Conservation (phyloP, 2,329 filamentous ascomycete genomes). For the Trichoderma lentiforme region DNA sequence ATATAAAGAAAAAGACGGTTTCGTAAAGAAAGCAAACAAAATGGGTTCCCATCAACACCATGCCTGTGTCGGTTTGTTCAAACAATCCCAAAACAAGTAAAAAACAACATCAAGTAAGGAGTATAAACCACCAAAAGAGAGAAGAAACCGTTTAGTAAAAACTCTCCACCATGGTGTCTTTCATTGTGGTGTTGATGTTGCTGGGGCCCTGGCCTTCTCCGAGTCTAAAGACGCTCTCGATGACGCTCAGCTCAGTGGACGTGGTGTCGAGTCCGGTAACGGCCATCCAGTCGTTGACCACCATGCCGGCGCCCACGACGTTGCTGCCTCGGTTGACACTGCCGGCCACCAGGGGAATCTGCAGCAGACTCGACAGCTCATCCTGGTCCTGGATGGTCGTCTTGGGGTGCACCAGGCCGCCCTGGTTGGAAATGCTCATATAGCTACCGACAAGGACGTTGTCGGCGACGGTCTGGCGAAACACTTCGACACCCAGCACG, state of each 20-base stretch:
- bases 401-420: conserved; percentile 95
- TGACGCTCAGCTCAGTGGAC: conserved; percentile 93
- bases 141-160: conserved; percentile 68
- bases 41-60: conserved; percentile 12
- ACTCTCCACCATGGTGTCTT: conserved; percentile 98
- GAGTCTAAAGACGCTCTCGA: conserved; percentile 93
- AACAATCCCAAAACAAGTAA: conserved; percentile 11
- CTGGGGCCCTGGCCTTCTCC: conserved; percentile 80
- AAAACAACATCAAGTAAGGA: background rate
- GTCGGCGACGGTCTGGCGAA: conserved; percentile 91
- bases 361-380: conserved; percentile 86
- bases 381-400: conserved; percentile 97
- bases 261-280: conserved; percentile 92
- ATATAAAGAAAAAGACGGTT: background rate
- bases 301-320: conserved; percentile 76
- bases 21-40: conserved; percentile 1
- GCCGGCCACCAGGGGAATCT: conserved; percentile 93
- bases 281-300: conserved; percentile 82
- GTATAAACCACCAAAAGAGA: no score
- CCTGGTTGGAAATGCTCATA: conserved; percentile 94
- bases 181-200: conserved; percentile 78
- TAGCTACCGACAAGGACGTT: conserved; percentile 96
- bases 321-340: conserved; percentile 89
- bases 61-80: conserved; percentile 12
- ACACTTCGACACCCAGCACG: conserved; percentile 83